Evolutionary conservation across 2,329 filamentous ascomycete species (phyloP).

Genomic region (Diplodia intermedia): DNA sequence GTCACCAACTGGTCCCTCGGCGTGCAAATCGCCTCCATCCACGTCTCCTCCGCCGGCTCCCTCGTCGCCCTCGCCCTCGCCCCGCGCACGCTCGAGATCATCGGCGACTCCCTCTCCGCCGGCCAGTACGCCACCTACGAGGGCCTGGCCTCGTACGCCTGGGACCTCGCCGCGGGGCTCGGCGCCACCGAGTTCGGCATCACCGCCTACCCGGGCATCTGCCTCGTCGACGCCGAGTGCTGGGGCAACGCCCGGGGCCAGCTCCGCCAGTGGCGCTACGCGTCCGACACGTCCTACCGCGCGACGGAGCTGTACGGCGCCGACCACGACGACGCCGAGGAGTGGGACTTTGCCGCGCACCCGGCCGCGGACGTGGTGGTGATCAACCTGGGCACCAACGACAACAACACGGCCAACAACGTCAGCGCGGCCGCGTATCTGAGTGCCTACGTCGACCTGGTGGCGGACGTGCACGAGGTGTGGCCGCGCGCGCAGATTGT

Average conservation of each 20-base stretch:
- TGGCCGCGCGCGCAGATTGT: conserved; percentile 54
- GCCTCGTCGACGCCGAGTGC: conserved; percentile 62
- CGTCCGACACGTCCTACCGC: conserved; percentile 61
- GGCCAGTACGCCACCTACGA: conserved; percentile 67
- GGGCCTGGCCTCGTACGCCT: conserved; percentile 63
- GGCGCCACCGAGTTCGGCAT: conserved; percentile 66
- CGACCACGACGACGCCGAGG: conserved; percentile 42
- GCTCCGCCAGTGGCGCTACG: conserved; percentile 64
- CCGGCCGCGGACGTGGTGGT: conserved; percentile 52
- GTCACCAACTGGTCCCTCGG: conserved; percentile 69
- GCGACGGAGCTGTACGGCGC: conserved; percentile 53
- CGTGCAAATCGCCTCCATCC: conserved; percentile 62
- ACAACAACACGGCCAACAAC: conserved; percentile 53
- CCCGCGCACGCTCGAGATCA: conserved; percentile 52
- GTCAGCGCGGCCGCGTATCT: conserved; percentile 50
- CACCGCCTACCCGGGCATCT: conserved; percentile 66
- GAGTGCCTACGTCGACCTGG: conserved; percentile 51
- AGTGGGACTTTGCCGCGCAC: conserved; percentile 45
- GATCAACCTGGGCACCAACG: conserved; percentile 58
- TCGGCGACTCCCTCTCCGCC: conserved; percentile 58
- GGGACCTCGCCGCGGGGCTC: conserved; percentile 62
- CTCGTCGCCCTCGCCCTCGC: conserved; percentile 54
- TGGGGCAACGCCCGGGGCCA: conserved; percentile 55
- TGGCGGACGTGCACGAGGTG: conserved; percentile 49
- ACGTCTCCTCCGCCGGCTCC: conserved; percentile 56